Percentiles rank a stretch among this genome's conserved stretches.
Conservation (phyloP, 1,284 basidiomycete genomes). For the Cyathus pygmaeus region DNA sequence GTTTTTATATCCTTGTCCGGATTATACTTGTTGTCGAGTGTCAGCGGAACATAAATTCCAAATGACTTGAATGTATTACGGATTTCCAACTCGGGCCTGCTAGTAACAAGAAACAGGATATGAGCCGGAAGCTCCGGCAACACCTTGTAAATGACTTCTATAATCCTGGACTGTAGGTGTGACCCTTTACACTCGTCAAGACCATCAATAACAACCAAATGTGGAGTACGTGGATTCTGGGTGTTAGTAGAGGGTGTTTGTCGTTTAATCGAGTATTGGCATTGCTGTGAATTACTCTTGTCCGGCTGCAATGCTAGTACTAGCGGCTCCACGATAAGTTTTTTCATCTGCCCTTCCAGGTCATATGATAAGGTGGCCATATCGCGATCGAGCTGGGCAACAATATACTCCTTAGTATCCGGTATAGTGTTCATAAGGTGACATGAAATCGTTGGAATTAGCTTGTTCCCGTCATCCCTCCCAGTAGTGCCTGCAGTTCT, state of each 20-base stretch:
- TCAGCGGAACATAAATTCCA: background rate
- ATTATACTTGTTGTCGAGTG: background rate
- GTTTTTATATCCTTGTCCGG: slow-evolving; percentile 4
- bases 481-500: background rate
- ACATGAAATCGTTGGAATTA: slow-evolving; percentile 6
- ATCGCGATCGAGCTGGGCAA: background rate
- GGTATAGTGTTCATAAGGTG: background rate
- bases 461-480: background rate
- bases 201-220: slow-evolving; percentile 10
- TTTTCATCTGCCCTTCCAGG: background rate
- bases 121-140: background rate
- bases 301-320: background rate
- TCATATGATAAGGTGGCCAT: background rate
- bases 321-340: slow-evolving; percentile 4
- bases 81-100: background rate
- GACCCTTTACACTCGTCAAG: slow-evolving; percentile 9
- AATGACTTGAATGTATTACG: background rate
- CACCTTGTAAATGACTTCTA: background rate
- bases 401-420: background rate
- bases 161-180: background rate
- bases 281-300: no score
- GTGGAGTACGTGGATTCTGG: background rate
- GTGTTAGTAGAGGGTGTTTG: no score
- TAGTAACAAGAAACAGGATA: background rate
- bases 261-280: no score